These are phyloP conservation scores for Aspergillus unguis DNA, from an alignment of 2,329 filamentous ascomycete species.

Conservation along the genomic window DNA sequence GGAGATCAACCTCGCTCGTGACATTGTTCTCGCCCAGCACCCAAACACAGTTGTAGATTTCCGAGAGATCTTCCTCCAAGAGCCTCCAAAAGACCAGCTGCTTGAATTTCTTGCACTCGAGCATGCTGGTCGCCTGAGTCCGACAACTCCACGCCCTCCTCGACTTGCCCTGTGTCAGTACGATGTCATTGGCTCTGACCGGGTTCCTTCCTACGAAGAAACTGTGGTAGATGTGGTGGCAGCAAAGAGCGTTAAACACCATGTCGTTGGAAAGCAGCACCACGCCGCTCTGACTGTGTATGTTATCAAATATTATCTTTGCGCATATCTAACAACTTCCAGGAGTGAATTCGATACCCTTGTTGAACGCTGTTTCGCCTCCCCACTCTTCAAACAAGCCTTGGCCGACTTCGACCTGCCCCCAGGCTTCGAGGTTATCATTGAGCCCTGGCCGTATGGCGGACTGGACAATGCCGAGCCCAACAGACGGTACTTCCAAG, in stretches of 20 bases:
- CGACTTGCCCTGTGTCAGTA: conserved; percentile 55
- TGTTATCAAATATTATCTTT: conserved; percentile 2
- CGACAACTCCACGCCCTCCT: conserved; percentile 44
- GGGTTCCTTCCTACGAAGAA: conserved; percentile 54
- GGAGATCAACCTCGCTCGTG: conserved; percentile 35
- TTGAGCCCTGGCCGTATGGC: conserved; percentile 58
- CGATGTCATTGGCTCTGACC: conserved; percentile 53
- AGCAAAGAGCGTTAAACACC: conserved; percentile 42
- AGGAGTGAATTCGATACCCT: conserved; percentile 49
- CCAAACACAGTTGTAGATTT: conserved; percentile 40
- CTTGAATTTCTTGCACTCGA: conserved; percentile 49
- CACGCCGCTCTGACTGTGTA: conserved; percentile 50
- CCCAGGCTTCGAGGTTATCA: conserved; percentile 54
- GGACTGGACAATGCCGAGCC: conserved; percentile 49
- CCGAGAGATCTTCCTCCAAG: conserved; percentile 51
- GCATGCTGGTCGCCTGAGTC: conserved; percentile 42
- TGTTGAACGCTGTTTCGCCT: conserved; percentile 50
- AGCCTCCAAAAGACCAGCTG: conserved; percentile 50
- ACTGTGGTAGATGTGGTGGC: conserved; percentile 49
- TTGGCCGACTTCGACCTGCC: conserved; percentile 52
- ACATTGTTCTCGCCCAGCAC: conserved; percentile 29
- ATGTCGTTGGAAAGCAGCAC: conserved; percentile 47
- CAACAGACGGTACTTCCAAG: conserved; percentile 52
- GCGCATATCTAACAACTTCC: background rate
- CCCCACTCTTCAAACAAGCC: conserved; percentile 51